These are phyloP conservation scores for Trametes sp. DNA, from an alignment of 1,284 basidiomycete genomes.

Conservation along the genomic window DNA sequence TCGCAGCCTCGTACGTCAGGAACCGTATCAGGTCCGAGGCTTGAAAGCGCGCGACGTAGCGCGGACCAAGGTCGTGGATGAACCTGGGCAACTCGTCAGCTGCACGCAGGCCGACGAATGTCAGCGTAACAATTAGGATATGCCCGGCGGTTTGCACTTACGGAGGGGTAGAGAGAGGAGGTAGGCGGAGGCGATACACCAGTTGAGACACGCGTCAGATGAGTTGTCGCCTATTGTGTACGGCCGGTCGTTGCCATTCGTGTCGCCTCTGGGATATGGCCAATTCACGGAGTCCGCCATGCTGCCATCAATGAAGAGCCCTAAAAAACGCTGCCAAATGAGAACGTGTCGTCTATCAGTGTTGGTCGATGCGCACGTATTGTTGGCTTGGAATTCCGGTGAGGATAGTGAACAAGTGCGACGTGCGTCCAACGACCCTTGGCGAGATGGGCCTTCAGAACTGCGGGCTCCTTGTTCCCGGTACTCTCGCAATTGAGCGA, in stretches of 20 bases:
- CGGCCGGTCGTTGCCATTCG: constrained; percentile 43
- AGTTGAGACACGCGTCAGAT: constrained; percentile 55
- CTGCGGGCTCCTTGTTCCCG: constrained; percentile 47
- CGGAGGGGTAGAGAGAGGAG: constrained; percentile 67
- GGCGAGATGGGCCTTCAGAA: constrained; percentile 56
- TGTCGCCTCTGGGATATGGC: constrained; percentile 64
- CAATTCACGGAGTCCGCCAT: constrained; percentile 67
- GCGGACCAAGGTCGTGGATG: constrained; percentile 78
- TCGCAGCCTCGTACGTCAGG: constrained; percentile 80
- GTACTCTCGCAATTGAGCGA: constrained; percentile 58
- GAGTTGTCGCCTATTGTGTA: constrained; percentile 64
- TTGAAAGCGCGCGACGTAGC: constrained; percentile 78
- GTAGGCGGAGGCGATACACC: constrained; percentile 75
- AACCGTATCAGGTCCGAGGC: constrained; percentile 66
- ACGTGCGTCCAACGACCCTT: constrained; percentile 75
- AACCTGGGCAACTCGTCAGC: constrained; percentile 73
- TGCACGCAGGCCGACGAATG: constrained; percentile 33
- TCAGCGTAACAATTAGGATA: constrained; percentile 1
- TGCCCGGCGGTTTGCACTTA: constrained; percentile 38
- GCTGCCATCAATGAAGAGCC: constrained; percentile 75
- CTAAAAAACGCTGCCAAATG: constrained; percentile 45
- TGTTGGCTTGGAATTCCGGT: constrained; percentile 59
- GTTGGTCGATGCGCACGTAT: constrained; percentile 59
- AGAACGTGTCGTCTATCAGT: no score
- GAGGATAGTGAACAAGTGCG: constrained; percentile 67